phyloP scores from a whole-genome alignment of 805 yeast genomes.

The Hanseniaspora hatyaiensis region DNA sequence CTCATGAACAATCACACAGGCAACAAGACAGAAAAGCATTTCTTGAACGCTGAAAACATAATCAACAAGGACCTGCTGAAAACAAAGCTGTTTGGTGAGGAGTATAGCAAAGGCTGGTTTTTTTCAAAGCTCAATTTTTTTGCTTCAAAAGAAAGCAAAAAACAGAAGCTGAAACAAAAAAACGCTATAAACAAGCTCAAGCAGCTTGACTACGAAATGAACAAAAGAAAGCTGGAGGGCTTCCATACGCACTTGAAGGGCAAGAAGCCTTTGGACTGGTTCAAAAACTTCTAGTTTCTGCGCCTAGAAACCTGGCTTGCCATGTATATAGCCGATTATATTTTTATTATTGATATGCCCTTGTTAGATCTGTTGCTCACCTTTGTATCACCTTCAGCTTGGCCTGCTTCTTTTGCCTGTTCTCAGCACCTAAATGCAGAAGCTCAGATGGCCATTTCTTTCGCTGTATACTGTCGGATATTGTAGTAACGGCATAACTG shows the following conservation, averaged over 20 bases:
- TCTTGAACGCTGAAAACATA: constrained; percentile 19
- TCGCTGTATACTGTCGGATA: too few species aligned
- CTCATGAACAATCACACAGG: constrained; percentile 38
- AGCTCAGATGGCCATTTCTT: too few species aligned
- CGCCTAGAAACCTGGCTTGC: constrained; percentile 14
- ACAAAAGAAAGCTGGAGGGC: background rate
- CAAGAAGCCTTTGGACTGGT: constrained; percentile 10
- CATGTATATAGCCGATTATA: too few species aligned
- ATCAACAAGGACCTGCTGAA: constrained; percentile 22
- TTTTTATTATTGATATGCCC: too few species aligned
- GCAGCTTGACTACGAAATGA: constrained; percentile 8
- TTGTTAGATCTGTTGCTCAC: too few species aligned
- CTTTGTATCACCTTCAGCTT: too few species aligned
- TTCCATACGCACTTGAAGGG: constrained; percentile 9
- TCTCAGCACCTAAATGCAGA: too few species aligned
- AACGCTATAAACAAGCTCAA: constrained; percentile 4
- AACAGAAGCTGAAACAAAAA: background rate
- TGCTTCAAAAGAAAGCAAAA: constrained; percentile 14
- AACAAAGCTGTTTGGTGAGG: constrained; percentile 21
- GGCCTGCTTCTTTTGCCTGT: too few species aligned
- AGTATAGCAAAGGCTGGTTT: constrained; percentile 14
- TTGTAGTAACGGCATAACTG: too few species aligned
- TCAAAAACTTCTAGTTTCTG: background rate
- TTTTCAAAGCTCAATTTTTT: constrained; percentile 19
- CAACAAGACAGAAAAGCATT: constrained; percentile 22